Evolutionary conservation across 2,329 filamentous ascomycete species (phyloP), one percentile per base, ranked within the genome.

Genomic region (Penicillium fuscoglaucum): DNA sequence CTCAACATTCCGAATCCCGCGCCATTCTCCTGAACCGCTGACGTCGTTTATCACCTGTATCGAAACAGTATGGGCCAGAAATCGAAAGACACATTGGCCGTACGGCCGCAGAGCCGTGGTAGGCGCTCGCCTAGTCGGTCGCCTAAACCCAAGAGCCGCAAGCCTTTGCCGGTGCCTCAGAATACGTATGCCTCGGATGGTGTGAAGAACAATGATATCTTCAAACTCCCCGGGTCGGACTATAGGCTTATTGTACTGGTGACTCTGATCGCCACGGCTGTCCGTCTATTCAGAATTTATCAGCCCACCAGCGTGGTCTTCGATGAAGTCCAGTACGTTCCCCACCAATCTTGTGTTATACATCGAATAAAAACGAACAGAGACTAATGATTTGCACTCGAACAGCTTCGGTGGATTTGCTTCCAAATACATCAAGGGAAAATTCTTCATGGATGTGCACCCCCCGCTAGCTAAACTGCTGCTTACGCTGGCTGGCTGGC

Each of bases 371-470:
- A 13, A 15, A 47, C 6, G 46, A 24, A 52, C 24, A 24, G 54
- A 40, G n/a, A 46, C 53, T 61, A 52, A 58, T 28, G 12, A 37
- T 46, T 10, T 37, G 4, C 15, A 13, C n/a, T 29, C 57, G 49
- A 63, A 65, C 71, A 96, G 92, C 79, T 99, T 99, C 76, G 95
- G 95, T 75, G 95, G 95, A 49, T 99, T 99, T 74, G 95, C 95
- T 65, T 91, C 90, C 69, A 99, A 99, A 78, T 99, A 99, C 78
- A 98, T 99, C 84, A 98, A 99, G 83, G 95, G 95, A 72, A 89
- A 84, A 75, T 99, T 99, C 84, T 99, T 99, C 78, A 99, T 99
- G 95, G 95, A 99, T 74, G 95, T 99, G n/a, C 95, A 99, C 74
- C 95, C 95, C 33, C 95, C 95, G 46, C 84, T 99, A 60, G 95